Conservation (phyloP, 106 monocot species). For the Triglochin maritima region DNA sequence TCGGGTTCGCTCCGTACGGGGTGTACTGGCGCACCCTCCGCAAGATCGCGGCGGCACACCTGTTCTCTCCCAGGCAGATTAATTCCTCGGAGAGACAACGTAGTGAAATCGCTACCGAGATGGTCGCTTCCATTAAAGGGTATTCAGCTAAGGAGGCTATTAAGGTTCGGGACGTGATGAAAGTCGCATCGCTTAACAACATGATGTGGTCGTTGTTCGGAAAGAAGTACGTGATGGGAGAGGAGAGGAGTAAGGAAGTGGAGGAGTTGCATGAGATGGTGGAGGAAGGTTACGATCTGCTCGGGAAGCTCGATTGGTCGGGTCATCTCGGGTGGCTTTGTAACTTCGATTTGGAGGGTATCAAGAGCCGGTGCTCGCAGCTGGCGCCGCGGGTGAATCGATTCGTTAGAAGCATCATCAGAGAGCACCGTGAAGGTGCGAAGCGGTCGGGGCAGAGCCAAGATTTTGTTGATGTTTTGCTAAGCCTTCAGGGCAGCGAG, state of each 20-base stretch:
- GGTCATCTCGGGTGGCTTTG: conserved; percentile 41
- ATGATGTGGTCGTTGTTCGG: conserved; percentile 64
- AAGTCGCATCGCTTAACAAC: conserved; percentile 40
- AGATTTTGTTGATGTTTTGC: conserved; percentile 54
- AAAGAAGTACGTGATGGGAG: conserved; percentile 13
- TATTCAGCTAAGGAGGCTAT: not conserved
- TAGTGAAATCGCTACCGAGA: conserved; percentile 24
- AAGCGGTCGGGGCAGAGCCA: not conserved
- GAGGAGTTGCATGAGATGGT: conserved; percentile 32
- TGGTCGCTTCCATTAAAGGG: conserved; percentile 7
- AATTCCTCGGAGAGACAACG: conserved; percentile 9
- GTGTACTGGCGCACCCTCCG: conserved; percentile 55
- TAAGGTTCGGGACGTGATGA: conserved; percentile 20
- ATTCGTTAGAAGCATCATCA: conserved; percentile 42
- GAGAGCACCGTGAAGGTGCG: conserved; percentile 22
- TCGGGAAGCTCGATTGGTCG: conserved; percentile 50
- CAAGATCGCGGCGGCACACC: conserved; percentile 35
- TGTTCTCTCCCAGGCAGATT: conserved; percentile 44
- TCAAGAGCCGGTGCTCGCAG: conserved; percentile 26
- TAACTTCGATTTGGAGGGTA: conserved; percentile 35
- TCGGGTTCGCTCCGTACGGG: conserved; percentile 72
- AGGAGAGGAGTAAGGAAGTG: conserved; percentile 5
- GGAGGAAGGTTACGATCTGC: conserved; percentile 51
- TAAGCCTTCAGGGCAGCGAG: conserved; percentile 35
- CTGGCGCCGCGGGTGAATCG: conserved; percentile 44